Evolutionary conservation across 2,329 filamentous ascomycete genomes (phyloP).

Genomic region (Fusarium scirpi): DNA sequence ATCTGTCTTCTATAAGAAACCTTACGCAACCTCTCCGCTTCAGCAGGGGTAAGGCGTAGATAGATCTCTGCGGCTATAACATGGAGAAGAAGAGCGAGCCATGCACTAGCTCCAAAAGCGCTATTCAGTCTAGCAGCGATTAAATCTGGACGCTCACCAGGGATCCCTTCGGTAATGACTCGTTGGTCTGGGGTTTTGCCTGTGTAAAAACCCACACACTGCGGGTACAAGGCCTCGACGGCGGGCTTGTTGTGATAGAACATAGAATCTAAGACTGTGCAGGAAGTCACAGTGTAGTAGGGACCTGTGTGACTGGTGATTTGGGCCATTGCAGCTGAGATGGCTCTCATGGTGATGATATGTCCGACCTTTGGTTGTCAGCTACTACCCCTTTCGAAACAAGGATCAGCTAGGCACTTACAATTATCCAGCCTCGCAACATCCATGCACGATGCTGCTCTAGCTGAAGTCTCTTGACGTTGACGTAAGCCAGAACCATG

Average conservation of each 20-base stretch:
- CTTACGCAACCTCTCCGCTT: constrained; percentile 65
- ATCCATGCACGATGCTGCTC: constrained; percentile 75
- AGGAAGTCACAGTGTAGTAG: constrained; percentile 53
- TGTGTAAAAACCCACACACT: constrained; percentile 56
- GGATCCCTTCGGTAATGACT: constrained; percentile 51
- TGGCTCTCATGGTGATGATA: constrained; percentile 65
- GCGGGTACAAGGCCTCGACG: constrained; percentile 56
- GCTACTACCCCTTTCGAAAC: accelerated
- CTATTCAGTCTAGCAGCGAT: constrained; percentile 59
- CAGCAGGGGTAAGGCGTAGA: constrained; percentile 64
- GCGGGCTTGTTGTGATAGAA: constrained; percentile 45
- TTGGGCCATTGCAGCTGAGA: constrained; percentile 57
- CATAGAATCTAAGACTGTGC: constrained; percentile 62
- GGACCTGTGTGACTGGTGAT: constrained; percentile 51
- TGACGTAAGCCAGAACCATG: constrained; percentile 62
- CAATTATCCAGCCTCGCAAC: constrained; percentile 66
- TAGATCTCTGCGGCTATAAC: constrained; percentile 61
- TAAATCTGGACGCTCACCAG: constrained; percentile 43
- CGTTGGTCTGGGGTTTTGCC: constrained; percentile 26
- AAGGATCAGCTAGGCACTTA: constrained; percentile 29
- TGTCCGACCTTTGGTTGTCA: constrained; percentile 52
- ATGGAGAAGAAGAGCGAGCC: constrained; percentile 66
- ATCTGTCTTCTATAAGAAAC: constrained; percentile 68
- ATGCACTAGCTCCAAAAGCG: constrained; percentile 64
- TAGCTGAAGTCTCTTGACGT: constrained; percentile 70